Percentiles rank a stretch among this genome's conserved stretches.
Evolutionary conservation across 2,329 filamentous ascomycete species (phyloP).

Genomic region (Fusarium poae): DNA sequence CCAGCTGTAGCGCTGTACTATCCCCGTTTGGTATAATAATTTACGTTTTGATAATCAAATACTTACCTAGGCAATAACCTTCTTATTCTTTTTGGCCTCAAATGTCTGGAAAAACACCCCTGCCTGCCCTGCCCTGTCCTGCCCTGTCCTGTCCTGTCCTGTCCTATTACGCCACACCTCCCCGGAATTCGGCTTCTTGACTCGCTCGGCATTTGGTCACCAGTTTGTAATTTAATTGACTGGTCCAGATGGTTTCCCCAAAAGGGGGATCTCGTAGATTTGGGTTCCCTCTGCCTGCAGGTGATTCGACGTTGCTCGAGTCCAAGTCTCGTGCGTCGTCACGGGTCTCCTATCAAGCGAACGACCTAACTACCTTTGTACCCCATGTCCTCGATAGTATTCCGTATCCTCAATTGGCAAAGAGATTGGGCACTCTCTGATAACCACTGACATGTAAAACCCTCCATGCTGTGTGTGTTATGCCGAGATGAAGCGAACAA

Average conservation of each 20-base stretch:
- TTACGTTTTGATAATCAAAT: constrained; percentile 30
- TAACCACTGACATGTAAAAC: constrained; percentile 4
- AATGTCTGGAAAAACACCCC: neutral
- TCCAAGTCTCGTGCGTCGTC: constrained; percentile 46
- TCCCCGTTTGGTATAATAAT: constrained; percentile 15
- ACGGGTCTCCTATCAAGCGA: constrained; percentile 33
- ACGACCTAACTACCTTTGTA: neutral
- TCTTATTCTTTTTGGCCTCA: neutral
- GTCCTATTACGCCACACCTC: neutral
- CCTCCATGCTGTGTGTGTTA: constrained; percentile 17
- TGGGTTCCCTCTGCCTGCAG: constrained; percentile 38
- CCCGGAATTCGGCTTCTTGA: constrained; percentile 33
- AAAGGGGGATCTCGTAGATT: constrained; percentile 33
- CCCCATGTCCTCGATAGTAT: constrained; percentile 10
- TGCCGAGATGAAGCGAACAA: constrained; percentile 46
- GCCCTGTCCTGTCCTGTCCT: neutral
- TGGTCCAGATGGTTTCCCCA: constrained; percentile 16
- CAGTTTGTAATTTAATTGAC: constrained; percentile 11
- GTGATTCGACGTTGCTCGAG: constrained; percentile 39
- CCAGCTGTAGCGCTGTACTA: constrained; percentile 19
- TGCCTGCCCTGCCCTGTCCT: neutral
- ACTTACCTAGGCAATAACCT: constrained; percentile 12
- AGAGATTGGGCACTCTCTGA: constrained; percentile 11
- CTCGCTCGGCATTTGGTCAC: constrained; percentile 40
- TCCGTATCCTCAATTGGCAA: constrained; percentile 2